Evolutionary conservation across 805 yeast species (phyloP), one percentile per base, ranked within the genome.

Genomic region (Yarrowia yakushimensis): DNA sequence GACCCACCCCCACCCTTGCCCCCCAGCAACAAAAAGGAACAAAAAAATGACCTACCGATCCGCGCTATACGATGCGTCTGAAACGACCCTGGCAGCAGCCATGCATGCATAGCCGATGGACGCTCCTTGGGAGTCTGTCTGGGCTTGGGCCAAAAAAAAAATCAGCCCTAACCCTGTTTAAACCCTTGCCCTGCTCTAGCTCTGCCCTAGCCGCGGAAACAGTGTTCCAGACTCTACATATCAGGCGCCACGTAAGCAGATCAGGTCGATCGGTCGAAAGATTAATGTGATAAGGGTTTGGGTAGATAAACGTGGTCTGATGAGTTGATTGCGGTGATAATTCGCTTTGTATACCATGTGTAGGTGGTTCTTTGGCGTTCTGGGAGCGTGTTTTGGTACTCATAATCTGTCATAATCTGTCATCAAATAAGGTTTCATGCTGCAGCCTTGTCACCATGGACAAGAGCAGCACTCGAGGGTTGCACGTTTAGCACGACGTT

Each of bases 31-130:
- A n/a, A n/a, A n/a, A n/a, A n/a, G n/a, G n/a, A n/a, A n/a, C n/a
- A n/a, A n/a, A n/a, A n/a, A n/a, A n/a, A n/a, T n/a, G n/a, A n/a
- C n/a, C n/a, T n/a, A 12, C 6, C 2, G 25, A 37, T 37, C 42
- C 42, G 8, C 20, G 11, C 11, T 18, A 15, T 23, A 41, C 45
- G 18, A 34, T 27, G 23, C 34, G 20, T 30, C 23, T 45, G 52
- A 28, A 45, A 45, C 52, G 52, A 45, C 52, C 52, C 52, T 45
- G 52, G 36, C 52, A 45, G 52, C 52, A 45, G 30, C 36, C 25
- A 45, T 45, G 52, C 52, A 45, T 17, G 52, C 52, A 45, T 36
- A 7, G 34, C 36, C 36, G 31, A 25, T 25, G 27, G 27, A 7
- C 31, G n/a, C 12, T 7, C 31, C 10, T 28, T 28, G 12, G 31